These are phyloP conservation scores for Mortierella sp. DNA, from an alignment of 371 early-diverging fungal species.

Conservation along the genomic window DNA sequence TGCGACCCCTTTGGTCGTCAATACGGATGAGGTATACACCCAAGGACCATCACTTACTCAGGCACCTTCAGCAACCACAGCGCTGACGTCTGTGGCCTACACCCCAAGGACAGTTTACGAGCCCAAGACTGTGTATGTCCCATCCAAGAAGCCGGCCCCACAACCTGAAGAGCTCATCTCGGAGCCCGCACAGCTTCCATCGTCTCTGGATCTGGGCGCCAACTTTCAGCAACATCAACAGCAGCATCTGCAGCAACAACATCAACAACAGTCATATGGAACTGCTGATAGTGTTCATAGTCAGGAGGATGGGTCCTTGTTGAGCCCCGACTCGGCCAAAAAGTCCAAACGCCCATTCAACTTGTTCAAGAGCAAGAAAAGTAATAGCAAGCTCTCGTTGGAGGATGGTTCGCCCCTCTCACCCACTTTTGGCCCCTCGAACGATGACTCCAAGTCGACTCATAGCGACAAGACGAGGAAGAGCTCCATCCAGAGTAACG, in stretches of 20 bases:
- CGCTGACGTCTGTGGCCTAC: slow-evolving; percentile 30
- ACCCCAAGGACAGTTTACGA: slow-evolving; percentile 40
- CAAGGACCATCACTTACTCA: background rate
- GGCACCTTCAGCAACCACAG: slow-evolving; percentile 3
- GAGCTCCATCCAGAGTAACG: slow-evolving; percentile 27
- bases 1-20: background rate
- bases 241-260: background rate
- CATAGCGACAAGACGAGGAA: slow-evolving; percentile 28
- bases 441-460: slow-evolving; percentile 25
- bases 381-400: slow-evolving; percentile 18
- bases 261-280: slow-evolving; percentile 1
- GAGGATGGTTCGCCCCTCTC: slow-evolving; percentile 25
- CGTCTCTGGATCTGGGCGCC: background rate
- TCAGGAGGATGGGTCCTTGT: background rate
- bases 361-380: slow-evolving; percentile 47
- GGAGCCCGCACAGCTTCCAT: background rate
- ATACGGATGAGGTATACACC: background rate
- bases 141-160: slow-evolving; percentile 25
- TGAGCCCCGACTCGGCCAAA: slow-evolving; percentile 5
- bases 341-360: slow-evolving; percentile 36
- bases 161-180: slow-evolving; percentile 7
- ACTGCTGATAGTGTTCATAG: background rate
- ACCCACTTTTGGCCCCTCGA: slow-evolving; percentile 3
- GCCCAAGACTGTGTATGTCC: slow-evolving; percentile 37
- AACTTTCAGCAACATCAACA: background rate